A percentile compares a stretch with the other conserved stretches of the same genome.
These are phyloP conservation scores for Pseudocercospora ulei DNA, from an alignment of 2,329 filamentous ascomycete genomes.

Conservation along the genomic window DNA sequence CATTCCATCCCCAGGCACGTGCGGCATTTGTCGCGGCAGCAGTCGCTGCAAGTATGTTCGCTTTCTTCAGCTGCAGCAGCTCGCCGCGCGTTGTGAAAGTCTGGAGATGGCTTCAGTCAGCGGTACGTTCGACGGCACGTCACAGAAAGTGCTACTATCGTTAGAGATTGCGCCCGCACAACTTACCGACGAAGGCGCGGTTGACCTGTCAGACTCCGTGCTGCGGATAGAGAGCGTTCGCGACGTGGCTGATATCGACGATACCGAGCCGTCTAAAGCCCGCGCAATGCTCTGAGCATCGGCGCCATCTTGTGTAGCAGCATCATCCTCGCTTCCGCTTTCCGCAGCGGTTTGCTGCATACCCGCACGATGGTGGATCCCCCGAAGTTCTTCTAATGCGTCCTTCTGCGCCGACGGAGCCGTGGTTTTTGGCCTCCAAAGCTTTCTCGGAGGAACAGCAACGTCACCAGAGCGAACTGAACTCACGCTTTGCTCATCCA, in stretches of 20 bases:
- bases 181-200: conserved; percentile 11
- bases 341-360: conserved; percentile 5
- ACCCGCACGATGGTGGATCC: conserved; percentile 24
- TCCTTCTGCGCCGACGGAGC: conserved; percentile 19
- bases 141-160: background rate
- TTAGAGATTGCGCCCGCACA: conserved; percentile 1
- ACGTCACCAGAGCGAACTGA: conserved; percentile 25
- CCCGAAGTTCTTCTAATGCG: conserved; percentile 29
- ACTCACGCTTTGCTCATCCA: conserved; percentile 28
- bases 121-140: background rate
- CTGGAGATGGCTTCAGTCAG: background rate
- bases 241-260: conserved; percentile 9
- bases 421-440: conserved; percentile 19
- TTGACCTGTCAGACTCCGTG: conserved; percentile 14
- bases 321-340: conserved; percentile 2
- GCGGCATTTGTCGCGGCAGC: conserved; percentile 32
- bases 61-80: conserved; percentile 19
- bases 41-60: conserved; percentile 29
- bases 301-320: conserved; percentile 3
- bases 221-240: conserved; percentile 19
- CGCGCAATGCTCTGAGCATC: conserved; percentile 4
- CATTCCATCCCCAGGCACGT: conserved; percentile 30
- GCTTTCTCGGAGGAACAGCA: conserved; percentile 12
- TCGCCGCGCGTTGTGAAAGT: conserved; percentile 5
- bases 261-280: conserved; percentile 9